These are phyloP conservation scores for Picea sitchensis DNA, from an alignment of 75 land plant genomes.

Conservation along the genomic window DNA sequence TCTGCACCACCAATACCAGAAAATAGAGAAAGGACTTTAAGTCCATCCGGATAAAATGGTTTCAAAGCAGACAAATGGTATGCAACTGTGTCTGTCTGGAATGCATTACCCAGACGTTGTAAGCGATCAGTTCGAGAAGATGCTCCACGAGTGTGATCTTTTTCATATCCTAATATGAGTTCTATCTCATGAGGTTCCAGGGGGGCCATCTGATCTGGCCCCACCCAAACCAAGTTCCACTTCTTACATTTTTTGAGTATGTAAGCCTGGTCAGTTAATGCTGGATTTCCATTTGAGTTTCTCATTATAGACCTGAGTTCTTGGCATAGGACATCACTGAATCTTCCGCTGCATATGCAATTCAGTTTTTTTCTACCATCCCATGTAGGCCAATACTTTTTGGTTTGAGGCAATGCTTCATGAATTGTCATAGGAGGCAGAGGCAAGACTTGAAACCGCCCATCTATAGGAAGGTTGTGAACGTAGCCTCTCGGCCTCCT, in stretches of 20 bases:
- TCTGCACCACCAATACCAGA: constrained; percentile 50
- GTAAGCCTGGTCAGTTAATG: constrained; percentile 29
- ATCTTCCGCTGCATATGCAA: constrained; percentile 37
- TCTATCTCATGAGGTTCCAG: constrained; percentile 78
- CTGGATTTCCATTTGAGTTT: constrained; percentile 22
- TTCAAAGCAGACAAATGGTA: constrained; percentile 40
- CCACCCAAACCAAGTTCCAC: constrained; percentile 81
- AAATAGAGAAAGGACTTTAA: constrained; percentile 34
- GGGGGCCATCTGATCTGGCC: constrained; percentile 58
- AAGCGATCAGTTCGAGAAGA: constrained; percentile 43
- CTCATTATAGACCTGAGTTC: constrained; percentile 19
- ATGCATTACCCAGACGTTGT: constrained; percentile 71
- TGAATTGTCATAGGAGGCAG: constrained; percentile 59
- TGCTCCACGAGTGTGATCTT: constrained; percentile 76
- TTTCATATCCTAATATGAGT: constrained; percentile 63
- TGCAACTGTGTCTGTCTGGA: constrained; percentile 47
- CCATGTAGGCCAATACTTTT: constrained; percentile 73
- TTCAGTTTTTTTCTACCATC: constrained; percentile 57
- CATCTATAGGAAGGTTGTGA: constrained; percentile 69
- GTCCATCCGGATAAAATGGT: constrained; percentile 28
- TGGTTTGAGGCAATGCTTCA: constrained; percentile 55
- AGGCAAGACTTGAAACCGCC: constrained; percentile 49
- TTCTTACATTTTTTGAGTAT: constrained; percentile 44
- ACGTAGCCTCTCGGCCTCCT: constrained; percentile 69
- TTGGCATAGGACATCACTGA: constrained; percentile 22